Percentiles rank a stretch among this genome's conserved stretches.
phyloP scores from a whole-genome alignment of 441 rosid genomes.

The Corymbia citriodora region DNA sequence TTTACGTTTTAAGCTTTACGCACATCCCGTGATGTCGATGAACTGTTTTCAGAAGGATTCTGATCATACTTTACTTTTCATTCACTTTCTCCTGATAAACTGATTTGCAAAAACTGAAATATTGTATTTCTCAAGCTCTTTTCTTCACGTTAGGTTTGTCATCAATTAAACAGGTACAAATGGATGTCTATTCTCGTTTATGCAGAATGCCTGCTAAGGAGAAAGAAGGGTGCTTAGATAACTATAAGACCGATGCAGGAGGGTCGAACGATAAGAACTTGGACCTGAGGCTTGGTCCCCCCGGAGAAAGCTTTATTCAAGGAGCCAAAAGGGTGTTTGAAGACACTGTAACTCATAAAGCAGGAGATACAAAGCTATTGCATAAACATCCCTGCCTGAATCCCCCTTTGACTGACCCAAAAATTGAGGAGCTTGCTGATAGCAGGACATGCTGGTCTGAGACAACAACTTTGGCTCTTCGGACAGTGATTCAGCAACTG shows the following conservation, averaged over 20 bases:
- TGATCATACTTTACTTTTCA: background rate
- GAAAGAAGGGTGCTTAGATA: slow-evolving; percentile 6
- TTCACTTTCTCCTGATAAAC: background rate
- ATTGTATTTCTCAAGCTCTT: background rate
- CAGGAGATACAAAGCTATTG: background rate
- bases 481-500: background rate
- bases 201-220: slow-evolving; percentile 12
- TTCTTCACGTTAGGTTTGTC: background rate
- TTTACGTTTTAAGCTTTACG: background rate
- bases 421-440: background rate
- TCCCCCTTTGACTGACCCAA: background rate
- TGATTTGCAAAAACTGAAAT: background rate
- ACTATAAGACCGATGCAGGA: background rate
- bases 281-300: slow-evolving; percentile 40
- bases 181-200: slow-evolving; percentile 3
- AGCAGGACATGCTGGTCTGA: background rate
- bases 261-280: slow-evolving; percentile 21
- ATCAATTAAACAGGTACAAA: background rate
- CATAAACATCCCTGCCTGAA: background rate
- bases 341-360: background rate
- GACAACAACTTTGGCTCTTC: background rate
- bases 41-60: background rate
- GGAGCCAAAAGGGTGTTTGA: slow-evolving; percentile 30
- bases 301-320: slow-evolving; percentile 20
- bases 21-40: background rate